Conservation (phyloP, 1,284 basidiomycete genomes). For the Entoloma clypeatum region DNA sequence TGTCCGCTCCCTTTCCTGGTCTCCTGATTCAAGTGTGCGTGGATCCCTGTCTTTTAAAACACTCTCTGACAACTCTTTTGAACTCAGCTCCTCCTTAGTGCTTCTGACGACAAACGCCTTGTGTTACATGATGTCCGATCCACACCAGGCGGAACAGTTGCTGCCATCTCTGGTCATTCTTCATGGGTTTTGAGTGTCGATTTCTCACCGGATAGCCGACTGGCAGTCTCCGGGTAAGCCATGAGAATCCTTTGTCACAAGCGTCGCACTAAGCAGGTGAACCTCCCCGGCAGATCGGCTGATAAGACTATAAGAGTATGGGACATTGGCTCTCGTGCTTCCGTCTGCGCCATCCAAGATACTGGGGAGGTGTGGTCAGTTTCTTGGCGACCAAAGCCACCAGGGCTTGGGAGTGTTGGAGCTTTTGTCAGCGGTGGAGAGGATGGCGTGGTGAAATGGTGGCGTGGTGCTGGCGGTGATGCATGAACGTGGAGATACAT, state of each 20-base stretch:
- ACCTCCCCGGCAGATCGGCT: conserved; percentile 53
- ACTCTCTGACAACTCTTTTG: neutral
- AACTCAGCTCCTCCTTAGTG: conserved; percentile 71
- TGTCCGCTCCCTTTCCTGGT: conserved; percentile 81
- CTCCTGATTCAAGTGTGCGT: conserved; percentile 60
- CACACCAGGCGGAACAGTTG: conserved; percentile 71
- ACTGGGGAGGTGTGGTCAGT: conserved; percentile 84
- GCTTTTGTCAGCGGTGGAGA: conserved; percentile 81
- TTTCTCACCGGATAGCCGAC: conserved; percentile 73
- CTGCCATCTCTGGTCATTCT: conserved; percentile 77
- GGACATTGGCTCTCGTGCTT: conserved; percentile 76
- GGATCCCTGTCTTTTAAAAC: neutral
- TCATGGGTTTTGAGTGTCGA: conserved; percentile 84
- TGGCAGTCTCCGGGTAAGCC: conserved; percentile 78
- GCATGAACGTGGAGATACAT: neutral
- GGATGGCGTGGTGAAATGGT: conserved; percentile 76
- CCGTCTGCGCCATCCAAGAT: conserved; percentile 75
- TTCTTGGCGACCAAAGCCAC: conserved; percentile 70
- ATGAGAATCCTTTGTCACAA: conserved; percentile 6
- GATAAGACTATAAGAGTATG: conserved; percentile 86
- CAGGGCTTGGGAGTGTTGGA: conserved; percentile 50
- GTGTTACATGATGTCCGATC: conserved; percentile 81
- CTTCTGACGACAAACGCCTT: conserved; percentile 85
- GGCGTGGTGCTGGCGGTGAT: conserved; percentile 58
- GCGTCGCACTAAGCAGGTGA: neutral